phyloP scores from a whole-genome alignment of 306 rosid genomes.

The Vicia villosa region DNA sequence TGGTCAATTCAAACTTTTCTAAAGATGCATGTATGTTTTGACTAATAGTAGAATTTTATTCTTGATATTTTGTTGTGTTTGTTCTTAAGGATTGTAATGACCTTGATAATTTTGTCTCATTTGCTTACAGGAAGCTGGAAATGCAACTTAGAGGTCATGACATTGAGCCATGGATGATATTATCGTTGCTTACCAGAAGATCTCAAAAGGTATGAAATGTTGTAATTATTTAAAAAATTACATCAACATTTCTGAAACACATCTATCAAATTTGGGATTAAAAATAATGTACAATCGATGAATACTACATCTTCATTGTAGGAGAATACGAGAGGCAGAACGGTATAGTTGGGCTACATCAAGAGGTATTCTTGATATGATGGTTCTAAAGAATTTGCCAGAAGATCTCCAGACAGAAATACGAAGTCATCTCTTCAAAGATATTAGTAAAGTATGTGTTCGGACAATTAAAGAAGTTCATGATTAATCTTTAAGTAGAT shows the following conservation, averaged over 20 bases:
- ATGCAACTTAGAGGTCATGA: too few species aligned
- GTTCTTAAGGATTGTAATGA: neutral
- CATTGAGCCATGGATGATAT: too few species aligned
- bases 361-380: constrained; percentile 79
- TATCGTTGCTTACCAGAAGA: constrained; percentile 70
- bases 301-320: constrained; percentile 33
- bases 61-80: too few species aligned
- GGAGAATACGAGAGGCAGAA: constrained; percentile 76
- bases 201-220: constrained; percentile 47
- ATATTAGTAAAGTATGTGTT: constrained; percentile 27
- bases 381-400: constrained; percentile 68
- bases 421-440: constrained; percentile 69
- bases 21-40: too few species aligned
- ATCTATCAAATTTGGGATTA: neutral
- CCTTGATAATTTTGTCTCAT: constrained; percentile 22
- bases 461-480: too few species aligned
- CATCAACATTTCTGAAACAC: neutral
- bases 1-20: too few species aligned
- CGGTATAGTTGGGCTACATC: constrained; percentile 81
- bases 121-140: constrained; percentile 54
- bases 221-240: constrained; percentile 6
- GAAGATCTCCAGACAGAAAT: constrained; percentile 83
- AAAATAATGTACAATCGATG: constrained; percentile 2
- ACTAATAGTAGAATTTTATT: too few species aligned
- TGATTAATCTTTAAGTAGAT: neutral